These are phyloP conservation scores for Tuber melanosporum DNA, from an alignment of 495 filamentous ascomycete genomes.

Conservation along the genomic window DNA sequence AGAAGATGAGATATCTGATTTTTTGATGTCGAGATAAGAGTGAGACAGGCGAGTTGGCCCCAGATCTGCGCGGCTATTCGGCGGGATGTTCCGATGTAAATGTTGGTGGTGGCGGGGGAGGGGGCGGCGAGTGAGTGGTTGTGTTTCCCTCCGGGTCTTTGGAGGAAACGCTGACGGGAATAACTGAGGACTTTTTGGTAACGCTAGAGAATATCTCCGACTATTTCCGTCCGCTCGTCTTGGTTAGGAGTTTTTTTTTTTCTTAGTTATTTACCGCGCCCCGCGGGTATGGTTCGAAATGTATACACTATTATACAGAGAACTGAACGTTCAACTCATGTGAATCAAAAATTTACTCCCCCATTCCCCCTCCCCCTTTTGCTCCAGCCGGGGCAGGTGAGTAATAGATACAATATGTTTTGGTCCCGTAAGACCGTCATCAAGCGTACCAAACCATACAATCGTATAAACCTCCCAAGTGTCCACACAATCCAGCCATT, in stretches of 20 bases:
- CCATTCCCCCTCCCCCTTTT: not conserved
- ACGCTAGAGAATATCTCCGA: not conserved
- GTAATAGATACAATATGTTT: conserved; percentile 4
- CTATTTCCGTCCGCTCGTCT: not conserved
- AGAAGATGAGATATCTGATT: not conserved
- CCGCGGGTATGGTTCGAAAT: not conserved
- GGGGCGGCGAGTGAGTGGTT: not conserved
- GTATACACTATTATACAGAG: not conserved
- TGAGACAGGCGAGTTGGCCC: not conserved
- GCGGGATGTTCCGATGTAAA: not conserved
- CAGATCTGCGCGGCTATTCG: not conserved
- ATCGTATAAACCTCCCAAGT: conserved; percentile 3
- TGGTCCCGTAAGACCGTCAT: conserved; percentile 6
- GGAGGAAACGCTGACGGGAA: not conserved
- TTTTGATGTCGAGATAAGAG: not conserved
- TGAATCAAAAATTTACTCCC: not conserved
- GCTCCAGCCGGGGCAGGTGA: not conserved
- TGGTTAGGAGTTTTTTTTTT: too few species aligned
- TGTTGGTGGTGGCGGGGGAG: not conserved
- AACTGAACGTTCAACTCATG: not conserved
- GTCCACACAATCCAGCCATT: not conserved
- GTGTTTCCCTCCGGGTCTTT: not conserved
- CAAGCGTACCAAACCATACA: conserved; percentile 5
- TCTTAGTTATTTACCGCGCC: not conserved
- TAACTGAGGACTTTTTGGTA: not conserved